Percentiles rank a stretch among this genome's conserved stretches.
phyloP scores from a whole-genome alignment of 116 monocot species.

The Phalaenopsis hybrid region DNA sequence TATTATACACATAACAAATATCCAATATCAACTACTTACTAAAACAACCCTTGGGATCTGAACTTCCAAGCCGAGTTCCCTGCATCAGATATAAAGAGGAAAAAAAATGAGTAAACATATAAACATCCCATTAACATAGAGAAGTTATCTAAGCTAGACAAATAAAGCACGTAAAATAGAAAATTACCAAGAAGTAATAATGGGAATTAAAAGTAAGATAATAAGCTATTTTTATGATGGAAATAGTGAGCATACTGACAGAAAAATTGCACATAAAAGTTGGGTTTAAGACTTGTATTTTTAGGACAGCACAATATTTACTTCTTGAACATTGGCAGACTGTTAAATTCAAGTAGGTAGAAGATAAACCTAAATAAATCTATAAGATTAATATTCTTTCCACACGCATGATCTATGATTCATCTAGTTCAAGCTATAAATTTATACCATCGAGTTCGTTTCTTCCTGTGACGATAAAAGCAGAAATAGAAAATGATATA shows the following conservation, averaged over 20 bases:
- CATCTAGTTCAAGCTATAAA: background rate
- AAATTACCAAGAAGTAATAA: background rate
- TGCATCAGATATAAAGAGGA: constrained; percentile 19
- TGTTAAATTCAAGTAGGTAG: background rate
- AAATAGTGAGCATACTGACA: too few species aligned
- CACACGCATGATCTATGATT: background rate
- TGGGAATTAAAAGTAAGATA: background rate
- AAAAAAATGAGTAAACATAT: background rate
- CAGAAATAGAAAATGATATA: background rate
- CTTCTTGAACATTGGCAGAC: background rate
- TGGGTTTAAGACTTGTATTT: background rate
- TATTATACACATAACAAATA: background rate
- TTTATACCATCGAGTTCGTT: background rate
- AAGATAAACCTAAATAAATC: background rate
- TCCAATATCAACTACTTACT: constrained; percentile 43
- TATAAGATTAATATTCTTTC: background rate
- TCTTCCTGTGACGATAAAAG: background rate
- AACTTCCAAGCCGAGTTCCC: constrained; percentile 97
- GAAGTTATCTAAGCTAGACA: background rate
- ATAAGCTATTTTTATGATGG: background rate
- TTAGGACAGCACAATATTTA: background rate
- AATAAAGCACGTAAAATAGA: background rate
- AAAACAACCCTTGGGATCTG: constrained; percentile 97
- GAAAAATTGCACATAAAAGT: background rate
- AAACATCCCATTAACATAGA: background rate